Percentiles rank a stretch among this genome's conserved stretches.
Evolutionary conservation across 208 protist species (phyloP).

Genomic region (Acanthamoeba sp.): DNA sequence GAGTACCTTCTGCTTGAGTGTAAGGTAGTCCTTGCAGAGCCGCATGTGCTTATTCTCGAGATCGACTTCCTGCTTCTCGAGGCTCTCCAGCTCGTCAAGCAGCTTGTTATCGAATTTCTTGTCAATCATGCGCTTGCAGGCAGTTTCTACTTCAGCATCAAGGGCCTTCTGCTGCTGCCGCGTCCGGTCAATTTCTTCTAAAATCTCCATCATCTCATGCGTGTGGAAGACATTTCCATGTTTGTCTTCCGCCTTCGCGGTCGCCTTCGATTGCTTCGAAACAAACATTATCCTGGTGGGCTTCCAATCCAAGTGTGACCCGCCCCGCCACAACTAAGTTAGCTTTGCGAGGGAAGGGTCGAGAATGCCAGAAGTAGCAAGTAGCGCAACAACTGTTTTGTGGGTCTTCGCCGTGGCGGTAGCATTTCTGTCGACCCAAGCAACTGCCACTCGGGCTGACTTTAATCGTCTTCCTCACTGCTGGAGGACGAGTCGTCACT

Average conservation of each 20-base stretch:
- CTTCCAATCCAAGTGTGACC: not conserved
- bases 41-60: conserved; percentile 28
- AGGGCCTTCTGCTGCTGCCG: not conserved
- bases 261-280: not conserved
- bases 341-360: not conserved
- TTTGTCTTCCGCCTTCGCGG: not conserved
- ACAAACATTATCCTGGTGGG: not conserved
- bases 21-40: conserved; percentile 36
- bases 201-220: not conserved
- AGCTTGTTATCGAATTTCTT: conserved; percentile 54
- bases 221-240: not conserved
- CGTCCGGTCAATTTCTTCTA: conserved; percentile 3
- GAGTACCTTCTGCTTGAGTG: conserved; percentile 16
- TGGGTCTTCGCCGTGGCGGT: not conserved
- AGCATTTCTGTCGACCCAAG: too few species aligned
- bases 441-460: not conserved
- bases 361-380: too few species aligned
- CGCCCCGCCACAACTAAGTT: not conserved
- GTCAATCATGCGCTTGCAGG: conserved; percentile 11
- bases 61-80: conserved; percentile 50
- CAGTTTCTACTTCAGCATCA: not conserved
- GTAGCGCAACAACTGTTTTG: too few species aligned
- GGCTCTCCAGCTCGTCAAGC: conserved; percentile 25
- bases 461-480: not conserved
- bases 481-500: not conserved